Conservation (phyloP, 257 asterid genomes). For the Nicotiana paniculata region DNA sequence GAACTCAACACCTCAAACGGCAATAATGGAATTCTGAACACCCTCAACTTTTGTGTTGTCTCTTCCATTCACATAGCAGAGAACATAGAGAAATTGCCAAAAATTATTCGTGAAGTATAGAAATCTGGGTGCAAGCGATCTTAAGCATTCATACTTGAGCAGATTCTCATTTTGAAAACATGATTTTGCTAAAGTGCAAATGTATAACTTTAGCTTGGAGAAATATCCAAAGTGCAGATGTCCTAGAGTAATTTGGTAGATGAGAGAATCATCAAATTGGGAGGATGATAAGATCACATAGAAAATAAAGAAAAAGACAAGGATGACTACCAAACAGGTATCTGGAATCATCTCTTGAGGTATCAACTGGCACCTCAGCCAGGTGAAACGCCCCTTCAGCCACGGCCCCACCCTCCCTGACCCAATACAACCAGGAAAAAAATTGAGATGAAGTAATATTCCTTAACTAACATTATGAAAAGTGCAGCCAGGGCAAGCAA, state of each 20-base stretch:
- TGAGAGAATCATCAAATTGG: not conserved
- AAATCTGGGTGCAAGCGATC: not conserved
- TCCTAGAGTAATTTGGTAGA: not conserved
- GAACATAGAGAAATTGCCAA: not conserved
- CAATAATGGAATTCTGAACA: not conserved
- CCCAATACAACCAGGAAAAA: not conserved
- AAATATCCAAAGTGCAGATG: no score
- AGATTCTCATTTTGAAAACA: not conserved
- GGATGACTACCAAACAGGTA: not conserved
- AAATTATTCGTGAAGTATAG: not conserved
- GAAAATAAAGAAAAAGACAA: not conserved
- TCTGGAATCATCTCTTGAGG: not conserved
- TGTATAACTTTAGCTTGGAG: not conserved
- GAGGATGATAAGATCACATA: not conserved
- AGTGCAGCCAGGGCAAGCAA: not conserved
- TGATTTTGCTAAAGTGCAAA: not conserved
- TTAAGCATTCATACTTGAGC: not conserved
- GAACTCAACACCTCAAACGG: not conserved
- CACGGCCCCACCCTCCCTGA: not conserved
- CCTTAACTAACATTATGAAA: not conserved
- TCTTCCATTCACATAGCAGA: not conserved
- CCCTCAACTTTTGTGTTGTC: not conserved
- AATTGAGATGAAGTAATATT: not conserved
- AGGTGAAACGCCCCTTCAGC: not conserved
- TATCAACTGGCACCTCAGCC: not conserved